phyloP scores from a whole-genome alignment of 805 yeast species.

The Candida quercuum region DNA sequence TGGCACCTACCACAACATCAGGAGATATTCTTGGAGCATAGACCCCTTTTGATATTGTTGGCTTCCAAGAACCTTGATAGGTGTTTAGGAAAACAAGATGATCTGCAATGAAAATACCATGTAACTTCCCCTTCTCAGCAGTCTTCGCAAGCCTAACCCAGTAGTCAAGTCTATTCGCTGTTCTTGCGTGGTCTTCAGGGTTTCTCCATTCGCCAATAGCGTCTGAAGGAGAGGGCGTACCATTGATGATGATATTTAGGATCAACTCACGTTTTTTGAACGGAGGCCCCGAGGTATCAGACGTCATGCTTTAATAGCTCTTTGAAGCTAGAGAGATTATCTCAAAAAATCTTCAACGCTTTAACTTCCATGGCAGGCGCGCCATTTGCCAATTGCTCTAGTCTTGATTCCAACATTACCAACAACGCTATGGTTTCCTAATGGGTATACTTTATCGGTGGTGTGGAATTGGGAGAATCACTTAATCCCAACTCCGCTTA shows the following conservation, averaged over 20 bases:
- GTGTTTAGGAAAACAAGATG: slow-evolving; percentile 33
- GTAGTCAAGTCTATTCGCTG: slow-evolving; percentile 18
- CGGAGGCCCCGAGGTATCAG: too few relatives aligned
- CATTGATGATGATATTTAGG: slow-evolving; percentile 32
- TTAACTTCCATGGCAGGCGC: too few relatives aligned
- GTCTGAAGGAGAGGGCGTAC: slow-evolving; percentile 17
- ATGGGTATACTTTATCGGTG: too few relatives aligned
- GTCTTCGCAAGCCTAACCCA: slow-evolving; percentile 31
- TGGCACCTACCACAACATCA: slow-evolving; percentile 28
- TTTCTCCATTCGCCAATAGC: slow-evolving; percentile 30
- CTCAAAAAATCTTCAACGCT: too few relatives aligned
- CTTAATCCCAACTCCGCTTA: too few relatives aligned
- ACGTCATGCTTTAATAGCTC: too few relatives aligned
- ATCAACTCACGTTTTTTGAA: too few relatives aligned
- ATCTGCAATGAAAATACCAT: slow-evolving; percentile 32
- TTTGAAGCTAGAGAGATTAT: too few relatives aligned
- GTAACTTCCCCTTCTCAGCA: slow-evolving; percentile 32
- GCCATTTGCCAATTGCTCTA: too few relatives aligned
- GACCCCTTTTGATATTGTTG: slow-evolving; percentile 22
- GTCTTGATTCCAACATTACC: too few relatives aligned
- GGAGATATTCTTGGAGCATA: slow-evolving; percentile 27
- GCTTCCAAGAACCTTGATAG: slow-evolving; percentile 29
- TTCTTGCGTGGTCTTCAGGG: slow-evolving; percentile 3
- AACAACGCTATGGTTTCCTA: too few relatives aligned
- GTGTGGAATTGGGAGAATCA: too few relatives aligned